Percentiles rank a stretch among this genome's conserved stretches.
These are phyloP conservation scores for Astrothelium subdiscretum DNA, from an alignment of 495 filamentous ascomycete genomes.

Conservation along the genomic window DNA sequence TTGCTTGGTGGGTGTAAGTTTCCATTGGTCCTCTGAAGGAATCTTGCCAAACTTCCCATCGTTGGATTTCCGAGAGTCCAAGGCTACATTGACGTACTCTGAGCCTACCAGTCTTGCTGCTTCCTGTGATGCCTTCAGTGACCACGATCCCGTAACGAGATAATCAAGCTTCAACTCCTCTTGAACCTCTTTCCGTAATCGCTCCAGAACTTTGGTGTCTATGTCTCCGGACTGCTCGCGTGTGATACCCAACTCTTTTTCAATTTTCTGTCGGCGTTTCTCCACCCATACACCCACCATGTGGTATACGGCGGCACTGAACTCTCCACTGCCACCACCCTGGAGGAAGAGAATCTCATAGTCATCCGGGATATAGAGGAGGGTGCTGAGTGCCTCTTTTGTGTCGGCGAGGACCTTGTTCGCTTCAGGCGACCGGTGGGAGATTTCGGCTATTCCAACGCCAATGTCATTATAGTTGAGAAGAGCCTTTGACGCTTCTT, in stretches of 20 bases:
- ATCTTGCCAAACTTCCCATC: slow-evolving; percentile 84
- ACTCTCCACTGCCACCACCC: slow-evolving; percentile 70
- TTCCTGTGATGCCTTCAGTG: slow-evolving; percentile 81
- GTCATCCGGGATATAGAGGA: slow-evolving; percentile 62
- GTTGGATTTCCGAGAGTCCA: slow-evolving; percentile 57
- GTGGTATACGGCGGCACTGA: slow-evolving; percentile 72
- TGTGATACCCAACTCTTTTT: not conserved
- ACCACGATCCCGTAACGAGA: slow-evolving; percentile 88
- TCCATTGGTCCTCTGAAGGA: slow-evolving; percentile 64
- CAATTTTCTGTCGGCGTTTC: slow-evolving; percentile 32
- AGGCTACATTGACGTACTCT: slow-evolving; percentile 66
- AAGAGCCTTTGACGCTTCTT: slow-evolving; percentile 59
- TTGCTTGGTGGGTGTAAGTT: slow-evolving; percentile 48
- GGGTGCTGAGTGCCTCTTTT: slow-evolving; percentile 27
- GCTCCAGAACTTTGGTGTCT: slow-evolving; percentile 43
- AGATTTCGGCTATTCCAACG: slow-evolving; percentile 74
- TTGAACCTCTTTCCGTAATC: slow-evolving; percentile 50
- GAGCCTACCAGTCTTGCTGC: slow-evolving; percentile 62
- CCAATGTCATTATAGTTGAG: slow-evolving; percentile 75
- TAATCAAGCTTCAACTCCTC: slow-evolving; percentile 72
- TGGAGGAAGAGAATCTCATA: slow-evolving; percentile 78
- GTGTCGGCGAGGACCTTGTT: slow-evolving; percentile 30
- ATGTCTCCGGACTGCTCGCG: slow-evolving; percentile 16
- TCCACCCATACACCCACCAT: slow-evolving; percentile 73
- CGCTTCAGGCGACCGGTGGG: slow-evolving; percentile 73